Conservation (phyloP, 495 filamentous ascomycete genomes). For the Aspergillus cavernicola region DNA sequence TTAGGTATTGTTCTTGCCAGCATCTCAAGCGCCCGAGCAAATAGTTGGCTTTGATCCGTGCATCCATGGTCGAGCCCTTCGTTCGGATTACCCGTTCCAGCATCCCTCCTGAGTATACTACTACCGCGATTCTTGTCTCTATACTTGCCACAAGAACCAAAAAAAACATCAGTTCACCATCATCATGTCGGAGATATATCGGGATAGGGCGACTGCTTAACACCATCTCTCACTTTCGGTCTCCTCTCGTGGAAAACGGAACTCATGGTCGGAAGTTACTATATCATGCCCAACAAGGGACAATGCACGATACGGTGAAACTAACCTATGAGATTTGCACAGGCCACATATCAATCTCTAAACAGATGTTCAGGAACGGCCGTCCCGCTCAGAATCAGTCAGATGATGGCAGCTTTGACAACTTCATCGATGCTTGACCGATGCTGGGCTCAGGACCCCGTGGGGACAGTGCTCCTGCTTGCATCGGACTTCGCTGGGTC, state of each 20-base stretch:
- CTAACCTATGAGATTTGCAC: no score
- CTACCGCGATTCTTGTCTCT: not conserved
- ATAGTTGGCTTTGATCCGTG: conserved; percentile 3
- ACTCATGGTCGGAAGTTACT: no score
- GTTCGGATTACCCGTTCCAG: not conserved
- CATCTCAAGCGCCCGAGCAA: conserved; percentile 4
- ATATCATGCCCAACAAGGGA: no score
- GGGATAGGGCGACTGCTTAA: no score
- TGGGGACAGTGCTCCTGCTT: conserved; percentile 2
- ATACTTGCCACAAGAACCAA: not conserved
- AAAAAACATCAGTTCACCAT: no score
- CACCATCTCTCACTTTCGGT: no score
- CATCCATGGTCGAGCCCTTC: conserved; percentile 5
- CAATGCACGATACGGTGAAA: no score
- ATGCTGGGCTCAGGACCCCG: not conserved
- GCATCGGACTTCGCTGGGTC: not conserved
- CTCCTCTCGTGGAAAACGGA: no score
- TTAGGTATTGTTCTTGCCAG: not conserved
- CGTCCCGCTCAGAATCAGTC: not conserved
- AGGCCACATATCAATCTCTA: no score
- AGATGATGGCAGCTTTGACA: not conserved
- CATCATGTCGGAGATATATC: no score
- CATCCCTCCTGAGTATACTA: not conserved
- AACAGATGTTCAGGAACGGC: no score
- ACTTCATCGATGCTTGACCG: not conserved